phyloP scores from a whole-genome alignment of 768 basidiomycete genomes.

The Leccinum pellstonianum region DNA sequence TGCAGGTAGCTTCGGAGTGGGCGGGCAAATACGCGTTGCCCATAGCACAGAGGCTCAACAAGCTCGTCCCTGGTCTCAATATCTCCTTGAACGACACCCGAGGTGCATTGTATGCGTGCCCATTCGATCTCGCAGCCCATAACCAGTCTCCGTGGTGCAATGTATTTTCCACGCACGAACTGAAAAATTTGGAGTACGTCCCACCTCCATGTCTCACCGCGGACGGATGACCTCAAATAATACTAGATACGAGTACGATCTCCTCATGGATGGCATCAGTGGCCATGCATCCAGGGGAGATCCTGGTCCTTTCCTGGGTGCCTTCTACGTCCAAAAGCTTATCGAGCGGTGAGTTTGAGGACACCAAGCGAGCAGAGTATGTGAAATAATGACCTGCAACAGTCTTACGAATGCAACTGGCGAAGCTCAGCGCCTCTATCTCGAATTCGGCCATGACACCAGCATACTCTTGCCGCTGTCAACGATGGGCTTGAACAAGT shows the following conservation, averaged over 20 bases:
- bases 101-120: constrained; percentile 43
- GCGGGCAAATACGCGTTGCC: constrained; percentile 34
- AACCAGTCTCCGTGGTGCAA: constrained; percentile 41
- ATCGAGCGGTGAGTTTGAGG: constrained; percentile 34
- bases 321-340: constrained; percentile 40
- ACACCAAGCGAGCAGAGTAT: background rate
- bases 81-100: constrained; percentile 36
- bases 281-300: constrained; percentile 33
- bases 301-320: constrained; percentile 38
- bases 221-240: background rate
- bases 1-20: constrained; percentile 31
- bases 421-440: constrained; percentile 33
- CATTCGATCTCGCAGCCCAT: constrained; percentile 40
- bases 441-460: constrained; percentile 45
- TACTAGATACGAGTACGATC: constrained; percentile 39
- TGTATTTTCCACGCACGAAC: constrained; percentile 36
- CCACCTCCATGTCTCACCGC: background rate
- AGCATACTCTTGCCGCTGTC: constrained; percentile 40
- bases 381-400: background rate
- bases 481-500: constrained; percentile 39
- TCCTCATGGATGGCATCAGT: constrained; percentile 38
- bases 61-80: constrained; percentile 33
- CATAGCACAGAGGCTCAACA: constrained; percentile 36
- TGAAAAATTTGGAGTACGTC: constrained; percentile 37
- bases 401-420: constrained; percentile 38